These are phyloP conservation scores for Diutina mesorugosa DNA, from an alignment of 1,139 yeast species.

Conservation along the genomic window DNA sequence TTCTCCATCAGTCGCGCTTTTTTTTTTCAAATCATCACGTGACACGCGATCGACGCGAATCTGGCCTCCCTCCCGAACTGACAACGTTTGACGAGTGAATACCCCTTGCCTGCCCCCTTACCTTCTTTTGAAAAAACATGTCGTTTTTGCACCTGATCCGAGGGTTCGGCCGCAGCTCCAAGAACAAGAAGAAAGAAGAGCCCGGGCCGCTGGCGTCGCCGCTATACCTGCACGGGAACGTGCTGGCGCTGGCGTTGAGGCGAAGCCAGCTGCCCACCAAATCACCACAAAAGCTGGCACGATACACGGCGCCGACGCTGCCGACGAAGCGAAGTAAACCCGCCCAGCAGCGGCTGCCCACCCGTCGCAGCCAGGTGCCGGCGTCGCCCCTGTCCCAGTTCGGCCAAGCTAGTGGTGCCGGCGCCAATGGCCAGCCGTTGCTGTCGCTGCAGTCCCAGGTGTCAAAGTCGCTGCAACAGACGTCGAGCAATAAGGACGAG, in stretches of 20 bases:
- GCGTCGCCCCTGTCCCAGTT: neutral
- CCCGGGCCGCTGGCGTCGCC: constrained; percentile 18
- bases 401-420: neutral
- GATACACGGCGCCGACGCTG: constrained; percentile 7
- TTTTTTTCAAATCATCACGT: neutral
- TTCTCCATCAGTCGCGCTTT: no score
- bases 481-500: constrained; percentile 4
- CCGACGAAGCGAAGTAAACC: constrained; percentile 23
- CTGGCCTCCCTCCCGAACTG: neutral
- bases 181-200: constrained; percentile 35
- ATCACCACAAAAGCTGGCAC: constrained; percentile 19
- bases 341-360: constrained; percentile 10
- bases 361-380: constrained; percentile 9
- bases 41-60: neutral
- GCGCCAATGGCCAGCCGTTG: neutral
- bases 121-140: constrained; percentile 11
- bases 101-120: neutral
- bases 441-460: constrained; percentile 6
- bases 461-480: constrained; percentile 6
- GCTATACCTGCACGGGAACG: constrained; percentile 20
- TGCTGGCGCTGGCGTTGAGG: constrained; percentile 23
- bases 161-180: constrained; percentile 55
- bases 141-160: constrained; percentile 35
- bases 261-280: constrained; percentile 26
- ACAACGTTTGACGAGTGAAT: neutral